Evolutionary conservation across 1,139 yeast species (phyloP).

Genomic region (Sugiyamaella japonica): DNA sequence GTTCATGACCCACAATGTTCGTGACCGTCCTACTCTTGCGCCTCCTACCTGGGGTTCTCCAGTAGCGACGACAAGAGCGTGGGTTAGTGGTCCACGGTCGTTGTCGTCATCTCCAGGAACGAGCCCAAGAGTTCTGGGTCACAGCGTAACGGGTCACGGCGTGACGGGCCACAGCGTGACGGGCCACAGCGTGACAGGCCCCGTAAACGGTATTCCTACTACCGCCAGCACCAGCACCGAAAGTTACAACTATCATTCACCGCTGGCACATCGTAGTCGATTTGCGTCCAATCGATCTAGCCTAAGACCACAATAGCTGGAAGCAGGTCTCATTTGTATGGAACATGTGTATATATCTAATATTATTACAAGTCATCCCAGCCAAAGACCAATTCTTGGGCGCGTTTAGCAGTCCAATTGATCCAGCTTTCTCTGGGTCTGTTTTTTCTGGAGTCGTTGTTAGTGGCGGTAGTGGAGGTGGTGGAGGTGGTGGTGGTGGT

Average conservation of each 20-base stretch:
- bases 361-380: conserved; percentile 51
- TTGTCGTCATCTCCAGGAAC: background rate
- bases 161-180: too few relatives aligned
- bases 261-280: conserved; percentile 8
- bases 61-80: background rate
- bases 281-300: conserved; percentile 9
- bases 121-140: background rate
- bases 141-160: too few relatives aligned
- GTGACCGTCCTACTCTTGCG: conserved; percentile 33
- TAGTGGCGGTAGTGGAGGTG: too few relatives aligned
- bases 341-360: background rate
- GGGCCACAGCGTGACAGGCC: too few relatives aligned
- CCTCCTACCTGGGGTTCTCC: conserved; percentile 14
- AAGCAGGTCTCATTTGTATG: background rate
- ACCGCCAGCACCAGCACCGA: background rate
- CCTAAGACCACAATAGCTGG: conserved; percentile 6
- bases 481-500: too few relatives aligned
- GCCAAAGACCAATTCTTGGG: conserved; percentile 49
- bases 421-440: conserved; percentile 35
- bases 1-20: conserved; percentile 50
- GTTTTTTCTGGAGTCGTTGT: conserved; percentile 5
- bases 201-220: background rate
- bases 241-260: conserved; percentile 2
- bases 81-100: conserved; percentile 1
- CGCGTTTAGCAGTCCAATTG: conserved; percentile 40